Base-by-base conservation (phyloP, 768 basidiomycete species). In the Tulasnella sp. region DNA sequence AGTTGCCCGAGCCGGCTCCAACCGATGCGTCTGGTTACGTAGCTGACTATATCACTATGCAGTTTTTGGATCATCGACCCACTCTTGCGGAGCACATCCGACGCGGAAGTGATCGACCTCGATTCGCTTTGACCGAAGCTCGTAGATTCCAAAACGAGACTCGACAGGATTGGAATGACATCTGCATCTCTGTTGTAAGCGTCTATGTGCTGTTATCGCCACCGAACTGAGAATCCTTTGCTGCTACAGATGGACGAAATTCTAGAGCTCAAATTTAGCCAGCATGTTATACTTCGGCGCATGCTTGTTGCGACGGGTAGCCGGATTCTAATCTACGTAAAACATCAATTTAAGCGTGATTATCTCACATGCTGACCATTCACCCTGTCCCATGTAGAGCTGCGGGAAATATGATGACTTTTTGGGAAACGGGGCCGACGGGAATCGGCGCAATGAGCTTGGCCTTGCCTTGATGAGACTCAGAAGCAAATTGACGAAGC, bases 401-500 rank as follows among this genome's bases (percentile, higher is more conserved):
- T 40, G 72, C 62, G 71, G 74, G 8, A 36, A 64, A 34, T 26
- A 66, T 0, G 89, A 92, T 77, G 42, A 77, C n/a, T 89, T 86
- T 76, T 91, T 89, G 90, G 90, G 90, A 2, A 84, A 84, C 14
- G 89, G 88, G 1, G 75, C 80, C 37, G 88, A 91, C 78, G 81
- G 84, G 29, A 81, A 83, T 8, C 90, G 88, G 6, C 76, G 78
- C 39, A 92, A 92, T 77, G 80, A 88, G 75, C 84, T 92, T 14
- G 91, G 91, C 0, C 83, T 82, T 68, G 82, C 86, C 3, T 82
- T 92, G 74, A 81, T 83, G 77, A 81, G 81, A 8, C 83, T 91
- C 44, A 82, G 90, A 34, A 62, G 42, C 29, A 42, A 69, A 14
- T n/a, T 69, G 19, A 36, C 16, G n/a, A n/a, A 7, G 42, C 14